Evolutionary conservation across 2,329 filamentous ascomycete genomes (phyloP).

Genomic region (Dactylellina leptospora): DNA sequence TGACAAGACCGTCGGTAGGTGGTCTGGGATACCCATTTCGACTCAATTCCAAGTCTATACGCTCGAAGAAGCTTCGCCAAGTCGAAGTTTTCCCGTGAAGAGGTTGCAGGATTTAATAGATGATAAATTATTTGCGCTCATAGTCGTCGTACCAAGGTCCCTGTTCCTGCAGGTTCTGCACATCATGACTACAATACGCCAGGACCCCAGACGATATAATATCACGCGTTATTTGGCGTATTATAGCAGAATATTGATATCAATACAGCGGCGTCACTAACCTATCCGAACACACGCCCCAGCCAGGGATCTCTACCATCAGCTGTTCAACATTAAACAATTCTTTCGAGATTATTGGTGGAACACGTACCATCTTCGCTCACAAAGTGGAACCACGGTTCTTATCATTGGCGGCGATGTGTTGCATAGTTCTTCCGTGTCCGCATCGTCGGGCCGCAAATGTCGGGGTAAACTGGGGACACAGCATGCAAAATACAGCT

Average conservation of each 20-base stretch:
- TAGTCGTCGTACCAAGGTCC: too few species aligned
- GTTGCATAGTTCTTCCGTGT: conserved; percentile 30
- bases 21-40: neutral
- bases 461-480: conserved; percentile 25
- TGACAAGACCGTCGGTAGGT: neutral
- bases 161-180: too few species aligned
- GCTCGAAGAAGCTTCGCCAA: conserved; percentile 26
- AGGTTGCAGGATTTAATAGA: neutral
- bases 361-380: neutral
- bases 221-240: neutral
- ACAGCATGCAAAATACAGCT: neutral
- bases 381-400: neutral
- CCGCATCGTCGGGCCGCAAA: conserved; percentile 28
- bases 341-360: conserved; percentile 24
- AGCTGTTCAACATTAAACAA: conserved; percentile 3
- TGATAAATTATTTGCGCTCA: too few species aligned
- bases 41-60: too few species aligned
- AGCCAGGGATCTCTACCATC: conserved; percentile 1
- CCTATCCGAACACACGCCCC: neutral
- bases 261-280: neutral
- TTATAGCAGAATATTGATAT: neutral
- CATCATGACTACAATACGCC: too few species aligned
- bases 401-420: conserved; percentile 21
- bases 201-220: conserved; percentile 13
- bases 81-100: conserved; percentile 27